Percentiles rank a stretch among this genome's conserved stretches.
Conservation (phyloP, 805 yeast genomes). For the Saitoella complicata region DNA sequence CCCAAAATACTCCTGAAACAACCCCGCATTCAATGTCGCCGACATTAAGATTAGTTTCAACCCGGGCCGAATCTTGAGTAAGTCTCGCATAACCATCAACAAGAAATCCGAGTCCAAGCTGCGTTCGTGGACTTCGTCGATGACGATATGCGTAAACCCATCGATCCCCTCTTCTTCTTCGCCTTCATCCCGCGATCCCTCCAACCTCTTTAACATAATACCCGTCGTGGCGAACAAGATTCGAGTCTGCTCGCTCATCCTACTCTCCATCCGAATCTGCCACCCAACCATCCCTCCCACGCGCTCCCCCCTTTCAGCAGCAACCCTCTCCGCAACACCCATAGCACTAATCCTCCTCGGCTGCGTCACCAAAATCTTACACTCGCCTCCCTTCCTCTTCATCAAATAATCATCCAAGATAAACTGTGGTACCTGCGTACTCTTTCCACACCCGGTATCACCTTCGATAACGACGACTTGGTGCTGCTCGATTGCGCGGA, state of each 20-base stretch:
- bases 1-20: constrained; percentile 52
- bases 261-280: constrained; percentile 77
- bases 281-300: constrained; percentile 76
- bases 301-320: constrained; percentile 54
- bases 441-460: constrained; percentile 16
- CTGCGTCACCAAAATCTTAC: constrained; percentile 77
- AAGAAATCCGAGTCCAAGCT: constrained; percentile 80
- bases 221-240: constrained; percentile 84
- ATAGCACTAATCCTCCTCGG: constrained; percentile 71
- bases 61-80: constrained; percentile 27
- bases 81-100: constrained; percentile 53
- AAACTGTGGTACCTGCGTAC: constrained; percentile 16
- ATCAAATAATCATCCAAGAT: constrained; percentile 12
- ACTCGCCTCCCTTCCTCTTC: constrained; percentile 56
- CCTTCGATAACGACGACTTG: constrained; percentile 21
- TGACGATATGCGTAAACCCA: constrained; percentile 51
- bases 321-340: constrained; percentile 82
- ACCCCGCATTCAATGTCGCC: constrained; percentile 68
- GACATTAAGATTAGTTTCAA: constrained; percentile 59
- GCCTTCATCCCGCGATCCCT: constrained; percentile 42
- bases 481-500: constrained; percentile 36
- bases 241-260: constrained; percentile 43
- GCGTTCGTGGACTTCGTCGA: constrained; percentile 93
- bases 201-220: constrained; percentile 73
- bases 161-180: constrained; percentile 27